Base-by-base conservation (phyloP, 805 yeast genomes). In the Candida hispaniensis region DNA sequence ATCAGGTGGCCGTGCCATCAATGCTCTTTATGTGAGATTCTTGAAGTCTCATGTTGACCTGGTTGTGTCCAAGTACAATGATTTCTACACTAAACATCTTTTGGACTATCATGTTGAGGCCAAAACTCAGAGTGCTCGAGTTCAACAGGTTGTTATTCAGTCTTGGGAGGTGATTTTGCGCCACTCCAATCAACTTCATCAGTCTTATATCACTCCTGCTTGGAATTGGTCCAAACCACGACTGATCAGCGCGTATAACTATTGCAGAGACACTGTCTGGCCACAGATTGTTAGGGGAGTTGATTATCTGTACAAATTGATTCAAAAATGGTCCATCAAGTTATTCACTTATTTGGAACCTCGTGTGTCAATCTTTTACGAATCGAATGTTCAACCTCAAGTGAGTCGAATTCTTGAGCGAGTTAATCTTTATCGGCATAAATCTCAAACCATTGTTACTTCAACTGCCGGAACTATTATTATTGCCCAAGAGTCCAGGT, bases 301-400 rank as follows among this genome's bases (percentile, higher is more conserved):
- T 15, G 18, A 12, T 2, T 14, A 23, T 16, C 42, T 19, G 9
- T 21, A 25, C 16, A 13, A 14, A 8, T 5, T 18, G 7, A 17
- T 25, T 7, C 10, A 30, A n/a, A 16, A 14, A n/a, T 34, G 34
- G 10, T 12, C 21, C 6, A 4, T 12, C 2, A 21, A 18, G 4
- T 34, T 21, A 9, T 24, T 16, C 18, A 24, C 40, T 2, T 29
- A 14, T 11, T 35, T 46, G 2, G 15, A 40, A 2, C 50, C 52
- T 8, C 26, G 34, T 19, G 30, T 44, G 8, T 12, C 14, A 10
- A 38, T 32, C 7, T 16, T 50, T 5, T 49, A 49, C 35, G 35
- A 34, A 10, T 39, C 43, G 22, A 28, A 36, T 6, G 39, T 50
- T 17, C 50, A 50, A 39, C 52, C 54, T 2, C 52, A 48, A 32